Evolutionary conservation across 1,284 basidiomycete species (phyloP).

Genomic region (Melanopsichium pennsylvanicum): DNA sequence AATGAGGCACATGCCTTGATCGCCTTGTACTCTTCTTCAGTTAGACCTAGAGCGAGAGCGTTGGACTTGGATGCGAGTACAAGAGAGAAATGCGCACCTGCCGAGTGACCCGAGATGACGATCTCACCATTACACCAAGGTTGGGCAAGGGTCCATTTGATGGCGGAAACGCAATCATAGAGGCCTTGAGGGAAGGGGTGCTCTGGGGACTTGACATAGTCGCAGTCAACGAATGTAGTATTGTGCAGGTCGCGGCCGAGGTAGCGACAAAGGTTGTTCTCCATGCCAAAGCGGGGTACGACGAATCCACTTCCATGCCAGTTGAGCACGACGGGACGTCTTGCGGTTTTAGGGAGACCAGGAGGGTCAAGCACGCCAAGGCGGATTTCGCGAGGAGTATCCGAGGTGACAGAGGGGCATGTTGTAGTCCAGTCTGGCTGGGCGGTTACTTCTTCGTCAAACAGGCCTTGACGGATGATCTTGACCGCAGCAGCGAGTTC

Average conservation of each 20-base stretch:
- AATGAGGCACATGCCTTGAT: conserved; percentile 36
- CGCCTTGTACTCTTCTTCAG: conserved; percentile 8
- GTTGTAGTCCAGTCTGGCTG: conserved; percentile 14
- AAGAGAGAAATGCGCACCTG: conserved; percentile 30
- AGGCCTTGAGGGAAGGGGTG: conserved; percentile 29
- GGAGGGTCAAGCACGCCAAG: conserved; percentile 23
- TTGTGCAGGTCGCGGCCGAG: conserved; percentile 17
- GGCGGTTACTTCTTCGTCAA: conserved; percentile 17
- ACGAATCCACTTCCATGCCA: conserved; percentile 41
- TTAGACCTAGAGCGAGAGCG: conserved; percentile 23
- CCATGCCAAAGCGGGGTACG: conserved; percentile 26
- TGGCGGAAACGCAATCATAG: conserved; percentile 21
- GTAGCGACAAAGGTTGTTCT: conserved; percentile 25
- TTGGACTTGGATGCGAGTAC: conserved; percentile 4
- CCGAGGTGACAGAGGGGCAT: conserved; percentile 4
- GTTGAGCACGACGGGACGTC: conserved; percentile 31
- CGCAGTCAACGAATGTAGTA: conserved; percentile 28
- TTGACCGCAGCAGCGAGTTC: conserved; percentile 22
- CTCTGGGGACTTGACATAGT: conserved; percentile 42
- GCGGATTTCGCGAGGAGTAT: conserved; percentile 12
- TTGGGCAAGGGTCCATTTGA: conserved; percentile 26
- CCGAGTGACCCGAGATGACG: conserved; percentile 27
- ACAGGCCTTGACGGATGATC: conserved; percentile 20
- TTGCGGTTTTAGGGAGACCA: neutral
- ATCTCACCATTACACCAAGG: conserved; percentile 36